phyloP scores from a whole-genome alignment of 2,329 filamentous ascomycete species.

The Aspergillus sp. region DNA sequence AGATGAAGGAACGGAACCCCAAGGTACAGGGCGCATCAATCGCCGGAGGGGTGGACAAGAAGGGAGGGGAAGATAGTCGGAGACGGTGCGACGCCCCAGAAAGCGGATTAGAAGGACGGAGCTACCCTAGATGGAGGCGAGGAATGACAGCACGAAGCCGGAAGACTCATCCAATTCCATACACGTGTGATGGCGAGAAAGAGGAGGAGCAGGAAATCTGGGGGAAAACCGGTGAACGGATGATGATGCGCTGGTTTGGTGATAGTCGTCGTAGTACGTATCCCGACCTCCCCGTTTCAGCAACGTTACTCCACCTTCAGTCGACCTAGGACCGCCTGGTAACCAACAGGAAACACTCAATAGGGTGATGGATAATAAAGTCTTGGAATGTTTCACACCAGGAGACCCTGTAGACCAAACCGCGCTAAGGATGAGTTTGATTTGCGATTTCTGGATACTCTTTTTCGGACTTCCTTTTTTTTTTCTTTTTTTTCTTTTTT shows the following conservation, averaged over 20 bases:
- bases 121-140: background rate
- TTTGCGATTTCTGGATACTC: background rate
- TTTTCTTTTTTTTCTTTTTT: background rate
- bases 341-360: conserved; percentile 6
- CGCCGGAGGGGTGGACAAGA: conserved; percentile 4
- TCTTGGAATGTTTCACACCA: conserved; percentile 17
- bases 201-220: background rate
- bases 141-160: background rate
- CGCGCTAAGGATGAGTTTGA: conserved; percentile 4
- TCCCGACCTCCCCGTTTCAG: conserved; percentile 15
- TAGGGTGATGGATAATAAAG: conserved; percentile 5
- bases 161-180: conserved; percentile 5
- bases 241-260: conserved; percentile 2
- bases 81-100: background rate
- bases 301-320: conserved; percentile 18
- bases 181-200: conserved; percentile 6
- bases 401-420: conserved; percentile 12
- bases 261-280: conserved; percentile 11
- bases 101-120: background rate
- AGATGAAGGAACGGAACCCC: conserved; percentile 18
- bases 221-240: background rate
- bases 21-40: conserved; percentile 28
- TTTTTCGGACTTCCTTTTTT: background rate
- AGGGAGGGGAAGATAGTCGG: background rate
- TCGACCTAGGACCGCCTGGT: conserved; percentile 8